A percentile compares a stretch with the other conserved stretches of the same genome.
These are phyloP conservation scores for Galerina sulciceps DNA, from an alignment of 768 basidiomycete genomes.

Conservation along the genomic window DNA sequence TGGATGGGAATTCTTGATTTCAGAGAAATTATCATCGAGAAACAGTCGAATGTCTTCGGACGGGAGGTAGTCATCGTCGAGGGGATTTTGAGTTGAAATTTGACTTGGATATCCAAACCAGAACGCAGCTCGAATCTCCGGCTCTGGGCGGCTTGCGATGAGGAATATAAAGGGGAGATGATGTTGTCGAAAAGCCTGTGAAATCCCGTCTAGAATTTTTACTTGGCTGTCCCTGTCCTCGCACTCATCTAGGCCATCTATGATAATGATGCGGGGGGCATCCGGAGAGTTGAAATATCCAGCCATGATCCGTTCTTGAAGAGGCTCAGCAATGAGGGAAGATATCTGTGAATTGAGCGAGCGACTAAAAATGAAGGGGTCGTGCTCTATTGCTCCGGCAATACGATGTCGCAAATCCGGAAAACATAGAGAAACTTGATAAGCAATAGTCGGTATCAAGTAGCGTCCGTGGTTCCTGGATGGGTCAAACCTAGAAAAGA, in stretches of 20 bases:
- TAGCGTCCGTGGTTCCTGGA: background rate
- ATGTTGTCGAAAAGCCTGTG: background rate
- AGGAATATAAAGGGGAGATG: conserved; percentile 8
- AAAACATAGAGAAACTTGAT: background rate
- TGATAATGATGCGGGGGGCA: background rate
- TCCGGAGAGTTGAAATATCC: background rate
- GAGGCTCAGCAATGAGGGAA: background rate
- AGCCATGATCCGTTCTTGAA: background rate
- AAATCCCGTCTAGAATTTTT: background rate
- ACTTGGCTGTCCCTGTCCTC: background rate
- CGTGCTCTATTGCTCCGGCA: background rate
- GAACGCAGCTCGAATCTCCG: conserved; percentile 4
- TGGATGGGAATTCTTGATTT: conserved; percentile 5
- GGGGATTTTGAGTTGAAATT: background rate
- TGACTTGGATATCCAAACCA: background rate
- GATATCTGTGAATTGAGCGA: background rate
- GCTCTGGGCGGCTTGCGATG: conserved; percentile 10
- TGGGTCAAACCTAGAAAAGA: background rate
- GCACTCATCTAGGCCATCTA: conserved; percentile 19
- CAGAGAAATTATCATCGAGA: background rate
- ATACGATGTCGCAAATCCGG: background rate
- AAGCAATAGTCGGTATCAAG: background rate
- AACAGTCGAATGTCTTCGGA: conserved; percentile 8
- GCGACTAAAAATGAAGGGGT: background rate
- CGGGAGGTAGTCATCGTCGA: conserved; percentile 6